These are phyloP conservation scores for Didymella keratinophila DNA, from an alignment of 2,329 filamentous ascomycete genomes.

Conservation along the genomic window DNA sequence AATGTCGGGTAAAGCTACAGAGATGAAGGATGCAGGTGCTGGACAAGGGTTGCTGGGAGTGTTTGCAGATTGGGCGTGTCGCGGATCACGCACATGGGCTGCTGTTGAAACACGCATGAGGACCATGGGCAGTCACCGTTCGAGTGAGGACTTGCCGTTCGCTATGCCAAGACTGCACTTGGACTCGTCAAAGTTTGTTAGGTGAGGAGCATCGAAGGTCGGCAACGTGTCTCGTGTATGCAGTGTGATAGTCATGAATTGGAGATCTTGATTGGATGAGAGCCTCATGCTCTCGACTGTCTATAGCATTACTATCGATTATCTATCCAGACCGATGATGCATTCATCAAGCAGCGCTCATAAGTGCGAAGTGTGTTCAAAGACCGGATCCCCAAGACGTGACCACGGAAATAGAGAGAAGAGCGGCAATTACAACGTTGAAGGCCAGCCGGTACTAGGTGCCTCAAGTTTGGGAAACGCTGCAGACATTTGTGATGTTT, in stretches of 20 bases:
- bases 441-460: not conserved
- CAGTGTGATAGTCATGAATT: not conserved
- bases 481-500: not conserved
- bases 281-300: not conserved
- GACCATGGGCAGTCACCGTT: not conserved
- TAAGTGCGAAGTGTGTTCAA: not conserved
- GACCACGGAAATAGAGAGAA: not conserved
- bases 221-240: constrained; percentile 9
- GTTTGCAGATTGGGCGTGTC: not conserved
- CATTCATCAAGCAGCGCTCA: not conserved
- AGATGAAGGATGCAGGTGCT: constrained; percentile 5
- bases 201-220: not conserved
- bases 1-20: constrained; percentile 8
- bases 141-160: not conserved
- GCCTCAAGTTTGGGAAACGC: not conserved
- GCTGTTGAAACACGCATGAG: not conserved
- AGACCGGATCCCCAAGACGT: not conserved
- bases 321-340: not conserved
- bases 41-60: constrained; percentile 4
- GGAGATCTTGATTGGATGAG: not conserved
- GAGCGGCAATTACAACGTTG: not conserved
- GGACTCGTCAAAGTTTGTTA: not conserved
- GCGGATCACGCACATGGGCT: not conserved
- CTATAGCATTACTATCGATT: constrained; percentile 5
- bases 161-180: not conserved